Evolutionary conservation across 192 early-diverging fungal species (phyloP).

Genomic region (Backusella morwellensis): DNA sequence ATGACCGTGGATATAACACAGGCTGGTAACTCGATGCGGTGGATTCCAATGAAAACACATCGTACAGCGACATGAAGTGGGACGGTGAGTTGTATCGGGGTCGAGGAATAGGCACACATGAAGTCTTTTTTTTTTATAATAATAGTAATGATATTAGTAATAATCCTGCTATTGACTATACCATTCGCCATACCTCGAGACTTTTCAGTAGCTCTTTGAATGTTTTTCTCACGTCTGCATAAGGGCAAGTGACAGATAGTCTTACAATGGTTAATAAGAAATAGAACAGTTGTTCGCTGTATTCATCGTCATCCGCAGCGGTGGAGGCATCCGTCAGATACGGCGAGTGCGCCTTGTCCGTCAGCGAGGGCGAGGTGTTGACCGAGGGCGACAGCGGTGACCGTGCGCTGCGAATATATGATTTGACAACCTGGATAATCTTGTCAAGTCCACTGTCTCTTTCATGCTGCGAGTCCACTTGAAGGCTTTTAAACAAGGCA

Average conservation of each 20-base stretch:
- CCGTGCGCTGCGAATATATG: constrained; percentile 26
- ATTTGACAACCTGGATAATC: constrained; percentile 42
- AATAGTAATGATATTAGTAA: not conserved
- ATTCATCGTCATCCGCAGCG: constrained; percentile 12
- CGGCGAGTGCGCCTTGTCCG: not conserved
- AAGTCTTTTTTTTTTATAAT: constrained; percentile 23
- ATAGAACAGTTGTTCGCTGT: constrained; percentile 36
- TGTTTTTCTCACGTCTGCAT: constrained; percentile 48
- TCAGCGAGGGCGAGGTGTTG: not conserved
- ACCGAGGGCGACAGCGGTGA: constrained; percentile 21
- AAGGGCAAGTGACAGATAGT: constrained; percentile 48
- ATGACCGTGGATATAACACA: constrained; percentile 28
- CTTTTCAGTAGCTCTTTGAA: constrained; percentile 42
- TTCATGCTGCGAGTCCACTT: constrained; percentile 21
- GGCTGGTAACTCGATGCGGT: constrained; percentile 8
- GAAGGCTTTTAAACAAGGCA: constrained; percentile 34
- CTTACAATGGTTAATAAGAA: constrained; percentile 48
- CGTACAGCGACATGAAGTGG: constrained; percentile 48
- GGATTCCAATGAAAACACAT: constrained; percentile 50
- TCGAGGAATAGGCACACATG: constrained; percentile 41
- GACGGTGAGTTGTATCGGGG: constrained; percentile 49
- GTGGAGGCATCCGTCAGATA: not conserved
- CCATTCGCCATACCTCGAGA: constrained; percentile 30
- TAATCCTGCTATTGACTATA: too few relatives aligned
- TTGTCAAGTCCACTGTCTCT: constrained; percentile 23